A percentile compares a stretch with the other conserved stretches of the same genome.
Evolutionary conservation across 441 rosid genomes (phyloP).

Genomic region (Aquilaria agallochum): DNA sequence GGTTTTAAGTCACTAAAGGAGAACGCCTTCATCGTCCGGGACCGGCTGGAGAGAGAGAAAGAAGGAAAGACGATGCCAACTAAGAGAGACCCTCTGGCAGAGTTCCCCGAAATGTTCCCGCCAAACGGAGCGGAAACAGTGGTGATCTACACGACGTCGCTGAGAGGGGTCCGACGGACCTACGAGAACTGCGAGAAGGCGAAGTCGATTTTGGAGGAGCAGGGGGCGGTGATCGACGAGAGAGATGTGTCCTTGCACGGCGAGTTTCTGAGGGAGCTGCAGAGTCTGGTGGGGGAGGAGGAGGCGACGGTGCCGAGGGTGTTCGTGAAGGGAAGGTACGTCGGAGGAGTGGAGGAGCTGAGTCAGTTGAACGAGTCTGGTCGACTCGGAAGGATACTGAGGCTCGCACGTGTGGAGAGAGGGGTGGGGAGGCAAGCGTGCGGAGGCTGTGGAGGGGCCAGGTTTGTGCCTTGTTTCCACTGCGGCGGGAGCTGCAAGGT

Average conservation of each 20-base stretch:
- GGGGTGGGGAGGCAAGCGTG: conserved; percentile 66
- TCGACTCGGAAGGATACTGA: conserved; percentile 55
- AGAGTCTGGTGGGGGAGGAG: conserved; percentile 39
- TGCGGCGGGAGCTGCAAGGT: conserved; percentile 90
- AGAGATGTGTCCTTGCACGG: conserved; percentile 82
- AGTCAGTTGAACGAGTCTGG: conserved; percentile 62
- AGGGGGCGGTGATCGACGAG: conserved; percentile 66
- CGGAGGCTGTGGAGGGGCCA: conserved; percentile 80
- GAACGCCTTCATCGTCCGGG: conserved; percentile 60
- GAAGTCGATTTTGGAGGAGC: conserved; percentile 44
- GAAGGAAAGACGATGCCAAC: conserved; percentile 46
- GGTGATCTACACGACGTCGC: conserved; percentile 80
- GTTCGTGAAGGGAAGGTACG: conserved; percentile 74
- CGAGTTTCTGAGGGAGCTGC: conserved; percentile 57
- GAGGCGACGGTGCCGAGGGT: conserved; percentile 63
- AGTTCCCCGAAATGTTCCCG: conserved; percentile 68
- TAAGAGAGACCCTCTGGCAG: conserved; percentile 65
- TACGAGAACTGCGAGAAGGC: conserved; percentile 64
- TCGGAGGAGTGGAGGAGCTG: conserved; percentile 77
- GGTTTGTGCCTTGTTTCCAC: conserved; percentile 76
- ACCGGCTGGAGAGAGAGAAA: conserved; percentile 59
- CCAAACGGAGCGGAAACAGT: conserved; percentile 58
- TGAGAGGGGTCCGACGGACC: conserved; percentile 81
- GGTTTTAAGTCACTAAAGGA: conserved; percentile 55
- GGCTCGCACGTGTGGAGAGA: conserved; percentile 51